These are phyloP conservation scores for Alliaria petiolata DNA, from an alignment of 345 rosid genomes.

Conservation along the genomic window DNA sequence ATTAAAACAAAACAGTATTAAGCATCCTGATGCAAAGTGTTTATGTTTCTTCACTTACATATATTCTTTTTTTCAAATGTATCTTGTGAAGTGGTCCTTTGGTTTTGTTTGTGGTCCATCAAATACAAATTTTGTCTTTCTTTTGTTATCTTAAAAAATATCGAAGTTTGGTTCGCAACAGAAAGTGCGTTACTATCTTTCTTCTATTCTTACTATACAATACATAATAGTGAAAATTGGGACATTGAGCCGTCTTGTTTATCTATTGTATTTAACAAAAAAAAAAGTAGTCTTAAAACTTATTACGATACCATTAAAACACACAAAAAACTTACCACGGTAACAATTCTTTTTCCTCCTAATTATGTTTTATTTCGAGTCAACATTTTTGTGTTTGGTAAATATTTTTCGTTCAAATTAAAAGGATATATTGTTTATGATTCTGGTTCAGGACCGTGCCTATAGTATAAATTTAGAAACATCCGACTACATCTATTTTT, in stretches of 20 bases:
- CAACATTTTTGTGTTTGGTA: background rate
- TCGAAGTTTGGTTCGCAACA: background rate
- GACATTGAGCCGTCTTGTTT: background rate
- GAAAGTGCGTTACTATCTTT: background rate
- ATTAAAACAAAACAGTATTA: conserved; percentile 14
- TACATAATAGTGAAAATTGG: background rate
- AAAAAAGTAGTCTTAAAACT: background rate
- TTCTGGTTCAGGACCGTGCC: too few species aligned
- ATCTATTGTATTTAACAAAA: background rate
- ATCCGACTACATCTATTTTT: too few species aligned
- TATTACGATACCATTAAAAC: too few species aligned
- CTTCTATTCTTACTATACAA: background rate
- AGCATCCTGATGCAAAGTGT: conserved; percentile 7
- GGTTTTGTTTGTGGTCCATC: conserved; percentile 22
- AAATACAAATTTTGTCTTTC: conserved; percentile 24
- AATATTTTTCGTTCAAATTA: background rate
- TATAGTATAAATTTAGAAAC: too few species aligned
- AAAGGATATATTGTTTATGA: background rate
- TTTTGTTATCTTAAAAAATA: background rate
- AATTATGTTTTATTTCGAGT: background rate
- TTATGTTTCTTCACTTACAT: background rate
- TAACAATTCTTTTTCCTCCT: background rate
- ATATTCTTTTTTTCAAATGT: background rate
- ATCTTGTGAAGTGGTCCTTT: conserved; percentile 26
- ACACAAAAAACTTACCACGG: background rate